A percentile compares a stretch with the other conserved stretches of the same genome.
These are phyloP conservation scores for Spathaspora passalidarum DNA, from an alignment of 805 yeast genomes.

Conservation along the genomic window DNA sequence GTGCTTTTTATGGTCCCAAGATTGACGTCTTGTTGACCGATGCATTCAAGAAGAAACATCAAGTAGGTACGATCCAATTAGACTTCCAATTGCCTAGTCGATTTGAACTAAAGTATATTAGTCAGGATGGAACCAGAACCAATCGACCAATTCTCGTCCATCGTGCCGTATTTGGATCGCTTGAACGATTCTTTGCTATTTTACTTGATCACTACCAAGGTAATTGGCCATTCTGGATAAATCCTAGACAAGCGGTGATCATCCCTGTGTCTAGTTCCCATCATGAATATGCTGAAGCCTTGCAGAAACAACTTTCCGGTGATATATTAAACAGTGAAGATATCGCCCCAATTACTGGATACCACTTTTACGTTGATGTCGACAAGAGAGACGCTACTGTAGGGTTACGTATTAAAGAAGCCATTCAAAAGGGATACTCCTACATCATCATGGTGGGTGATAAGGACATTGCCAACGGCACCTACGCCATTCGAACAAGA, in stretches of 20 bases:
- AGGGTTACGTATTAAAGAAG: conserved; percentile 77
- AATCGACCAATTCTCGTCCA: conserved; percentile 91
- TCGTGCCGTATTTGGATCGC: conserved; percentile 91
- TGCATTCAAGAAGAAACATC: conserved; percentile 77
- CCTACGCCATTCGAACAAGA: conserved; percentile 62
- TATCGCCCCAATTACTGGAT: conserved; percentile 51
- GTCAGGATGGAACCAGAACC: conserved; percentile 44
- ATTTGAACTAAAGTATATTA: conserved; percentile 68
- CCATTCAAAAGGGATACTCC: conserved; percentile 68
- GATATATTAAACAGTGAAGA: conserved; percentile 30
- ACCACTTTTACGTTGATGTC: conserved; percentile 69
- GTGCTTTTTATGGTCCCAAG: conserved; percentile 96
- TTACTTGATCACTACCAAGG: conserved; percentile 88
- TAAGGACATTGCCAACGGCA: conserved; percentile 60
- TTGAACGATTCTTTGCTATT: conserved; percentile 89
- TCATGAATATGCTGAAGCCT: conserved; percentile 47
- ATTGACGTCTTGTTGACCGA: conserved; percentile 85
- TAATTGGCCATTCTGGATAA: conserved; percentile 97
- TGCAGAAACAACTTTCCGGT: conserved; percentile 47
- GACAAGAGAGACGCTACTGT: conserved; percentile 76
- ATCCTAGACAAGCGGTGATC: conserved; percentile 84
- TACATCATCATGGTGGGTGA: conserved; percentile 87
- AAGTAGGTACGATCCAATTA: conserved; percentile 91
- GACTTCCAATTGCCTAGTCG: conserved; percentile 92
- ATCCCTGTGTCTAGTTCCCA: conserved; percentile 75